phyloP scores from a whole-genome alignment of 2,329 filamentous ascomycete species.

The Talaromyces sp. region DNA sequence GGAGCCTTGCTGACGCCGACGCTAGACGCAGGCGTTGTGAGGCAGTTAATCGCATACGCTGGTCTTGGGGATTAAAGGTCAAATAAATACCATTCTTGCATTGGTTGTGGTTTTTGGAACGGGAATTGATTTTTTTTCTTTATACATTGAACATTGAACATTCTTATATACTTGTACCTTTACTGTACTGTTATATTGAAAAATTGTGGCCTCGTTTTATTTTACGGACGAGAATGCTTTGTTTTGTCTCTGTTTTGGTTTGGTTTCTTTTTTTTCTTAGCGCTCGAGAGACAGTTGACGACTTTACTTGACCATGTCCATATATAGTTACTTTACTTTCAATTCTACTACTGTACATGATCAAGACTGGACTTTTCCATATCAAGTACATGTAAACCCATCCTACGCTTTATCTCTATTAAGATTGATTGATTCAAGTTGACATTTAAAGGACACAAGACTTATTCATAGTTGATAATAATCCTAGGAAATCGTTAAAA shows the following conservation, averaged over 20 bases:
- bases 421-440: neutral
- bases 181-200: neutral
- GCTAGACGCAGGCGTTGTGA: constrained; percentile 58
- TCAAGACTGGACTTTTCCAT: neutral
- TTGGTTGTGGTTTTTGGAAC: neutral
- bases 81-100: neutral
- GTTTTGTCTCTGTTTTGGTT: neutral
- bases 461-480: neutral
- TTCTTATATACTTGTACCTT: constrained; percentile 8
- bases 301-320: constrained; percentile 6
- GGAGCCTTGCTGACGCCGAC: constrained; percentile 63
- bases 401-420: constrained; percentile 8
- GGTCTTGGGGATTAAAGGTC: constrained; percentile 42
- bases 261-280: neutral
- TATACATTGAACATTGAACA: neutral
- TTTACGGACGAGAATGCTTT: neutral
- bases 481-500: neutral
- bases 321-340: constrained; percentile 3
- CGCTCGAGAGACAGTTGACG: neutral
- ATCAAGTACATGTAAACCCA: too few species aligned
- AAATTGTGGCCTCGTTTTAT: neutral
- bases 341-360: constrained; percentile 1
- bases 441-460: neutral
- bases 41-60: constrained; percentile 63
- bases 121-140: neutral